Evolutionary conservation across 306 rosid genomes (phyloP).

Genomic region (Purshia tridentata): DNA sequence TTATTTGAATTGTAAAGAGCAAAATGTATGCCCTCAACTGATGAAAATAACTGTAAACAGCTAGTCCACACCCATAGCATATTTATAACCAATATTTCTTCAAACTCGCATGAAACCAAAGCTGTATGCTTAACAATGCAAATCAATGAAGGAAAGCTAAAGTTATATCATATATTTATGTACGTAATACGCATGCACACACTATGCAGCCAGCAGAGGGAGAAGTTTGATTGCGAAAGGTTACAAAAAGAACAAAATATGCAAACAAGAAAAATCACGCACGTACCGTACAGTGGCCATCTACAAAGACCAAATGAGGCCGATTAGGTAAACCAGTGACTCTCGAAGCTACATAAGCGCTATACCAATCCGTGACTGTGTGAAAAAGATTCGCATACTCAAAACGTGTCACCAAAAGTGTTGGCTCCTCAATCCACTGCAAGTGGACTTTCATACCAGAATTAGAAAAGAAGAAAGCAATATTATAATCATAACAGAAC

Average conservation of each 20-base stretch:
- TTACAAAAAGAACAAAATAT: background rate
- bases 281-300: constrained; percentile 88
- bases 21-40: background rate
- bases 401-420: constrained; percentile 85
- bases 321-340: constrained; percentile 78
- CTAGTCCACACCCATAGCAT: background rate
- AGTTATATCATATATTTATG: too few relatives aligned
- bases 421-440: constrained; percentile 98
- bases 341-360: constrained; percentile 88
- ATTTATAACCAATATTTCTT: background rate
- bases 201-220: background rate
- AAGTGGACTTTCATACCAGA: constrained; percentile 42
- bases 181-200: background rate
- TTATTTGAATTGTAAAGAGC: background rate
- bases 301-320: constrained; percentile 83
- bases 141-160: too few relatives aligned
- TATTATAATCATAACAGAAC: constrained; percentile 9
- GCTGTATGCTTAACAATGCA: too few relatives aligned
- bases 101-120: too few relatives aligned
- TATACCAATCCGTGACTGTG: constrained; percentile 94
- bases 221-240: background rate
- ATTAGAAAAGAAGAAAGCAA: constrained; percentile 17
- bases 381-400: constrained; percentile 98
- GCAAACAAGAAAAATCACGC: constrained; percentile 17
- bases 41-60: background rate